phyloP scores from a whole-genome alignment of 225 moss, liverwort and hornwort species.

The Lunularia cruciata region DNA sequence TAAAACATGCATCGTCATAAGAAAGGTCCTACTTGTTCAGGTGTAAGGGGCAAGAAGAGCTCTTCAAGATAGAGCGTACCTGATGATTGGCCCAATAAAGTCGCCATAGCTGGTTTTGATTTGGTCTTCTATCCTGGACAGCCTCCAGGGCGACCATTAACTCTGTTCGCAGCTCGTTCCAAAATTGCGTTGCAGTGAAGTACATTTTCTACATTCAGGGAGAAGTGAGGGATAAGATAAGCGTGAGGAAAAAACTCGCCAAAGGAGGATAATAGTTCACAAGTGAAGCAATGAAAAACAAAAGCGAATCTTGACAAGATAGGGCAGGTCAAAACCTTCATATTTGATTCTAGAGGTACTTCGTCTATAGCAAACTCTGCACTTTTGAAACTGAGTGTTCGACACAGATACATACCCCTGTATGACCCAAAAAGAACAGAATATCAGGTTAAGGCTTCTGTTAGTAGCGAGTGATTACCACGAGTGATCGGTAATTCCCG shows the following conservation, averaged over 20 bases:
- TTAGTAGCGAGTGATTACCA: neutral
- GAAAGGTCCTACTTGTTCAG: too few relatives aligned
- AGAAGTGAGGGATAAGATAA: neutral
- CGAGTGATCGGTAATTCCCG: too few relatives aligned
- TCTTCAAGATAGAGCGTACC: constrained; percentile 37
- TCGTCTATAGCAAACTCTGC: constrained; percentile 96
- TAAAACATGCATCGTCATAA: neutral
- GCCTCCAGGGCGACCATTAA: constrained; percentile 85
- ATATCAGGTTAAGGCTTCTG: neutral
- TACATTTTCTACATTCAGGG: constrained; percentile 62
- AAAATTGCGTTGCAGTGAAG: constrained; percentile 69
- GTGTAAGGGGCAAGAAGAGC: too few relatives aligned
- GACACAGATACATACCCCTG: constrained; percentile 99
- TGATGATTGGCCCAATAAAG: constrained; percentile 99
- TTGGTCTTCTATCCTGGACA: constrained; percentile 73
- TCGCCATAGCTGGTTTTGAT: constrained; percentile 95
- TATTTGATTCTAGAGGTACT: constrained; percentile 74
- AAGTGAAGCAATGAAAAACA: neutral
- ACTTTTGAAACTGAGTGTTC: constrained; percentile 97
- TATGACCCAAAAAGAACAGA: constrained; percentile 15
- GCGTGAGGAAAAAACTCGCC: neutral
- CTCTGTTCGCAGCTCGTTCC: constrained; percentile 72
- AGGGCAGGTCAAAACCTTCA: constrained; percentile 58
- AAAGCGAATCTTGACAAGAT: neutral
- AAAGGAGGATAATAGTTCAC: neutral